A percentile compares a stretch with the other conserved stretches of the same genome.
Conservation (phyloP, 345 rosid species). For the Lepidium didymum region DNA sequence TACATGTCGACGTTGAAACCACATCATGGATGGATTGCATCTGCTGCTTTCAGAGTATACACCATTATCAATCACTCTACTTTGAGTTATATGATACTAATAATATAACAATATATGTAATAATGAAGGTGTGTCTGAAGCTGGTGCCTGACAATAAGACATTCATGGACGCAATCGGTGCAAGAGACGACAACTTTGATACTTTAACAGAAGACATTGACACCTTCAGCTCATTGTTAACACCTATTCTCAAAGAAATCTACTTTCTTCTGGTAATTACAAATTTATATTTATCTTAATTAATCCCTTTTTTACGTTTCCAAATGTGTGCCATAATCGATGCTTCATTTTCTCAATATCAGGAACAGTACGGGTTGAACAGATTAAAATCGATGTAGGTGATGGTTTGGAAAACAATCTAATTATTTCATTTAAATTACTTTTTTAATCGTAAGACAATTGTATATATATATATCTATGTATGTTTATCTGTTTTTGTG, state of each 20-base stretch:
- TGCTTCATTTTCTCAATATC: slow-evolving; percentile 20
- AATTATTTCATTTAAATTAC: background rate
- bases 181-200: slow-evolving; percentile 44
- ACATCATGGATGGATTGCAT: slow-evolving; percentile 93
- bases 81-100: background rate
- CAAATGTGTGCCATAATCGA: background rate
- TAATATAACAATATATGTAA: background rate
- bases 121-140: slow-evolving; percentile 62
- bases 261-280: slow-evolving; percentile 55
- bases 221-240: slow-evolving; percentile 43
- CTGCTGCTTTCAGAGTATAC: slow-evolving; percentile 81
- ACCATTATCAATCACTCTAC: background rate
- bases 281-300: background rate
- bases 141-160: slow-evolving; percentile 62
- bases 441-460: background rate
- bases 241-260: slow-evolving; percentile 55
- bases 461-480: background rate
- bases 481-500: background rate
- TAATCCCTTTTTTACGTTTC: background rate
- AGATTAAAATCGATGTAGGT: slow-evolving; percentile 47
- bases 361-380: slow-evolving; percentile 56
- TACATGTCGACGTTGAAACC: slow-evolving; percentile 64
- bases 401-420: background rate
- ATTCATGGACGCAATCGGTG: slow-evolving; percentile 48
- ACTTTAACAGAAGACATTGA: slow-evolving; percentile 51